Percentiles rank a stretch among this genome's conserved stretches.
Evolutionary conservation across 1,284 basidiomycete species (phyloP).

Genomic region (Takashimella tepidaria): DNA sequence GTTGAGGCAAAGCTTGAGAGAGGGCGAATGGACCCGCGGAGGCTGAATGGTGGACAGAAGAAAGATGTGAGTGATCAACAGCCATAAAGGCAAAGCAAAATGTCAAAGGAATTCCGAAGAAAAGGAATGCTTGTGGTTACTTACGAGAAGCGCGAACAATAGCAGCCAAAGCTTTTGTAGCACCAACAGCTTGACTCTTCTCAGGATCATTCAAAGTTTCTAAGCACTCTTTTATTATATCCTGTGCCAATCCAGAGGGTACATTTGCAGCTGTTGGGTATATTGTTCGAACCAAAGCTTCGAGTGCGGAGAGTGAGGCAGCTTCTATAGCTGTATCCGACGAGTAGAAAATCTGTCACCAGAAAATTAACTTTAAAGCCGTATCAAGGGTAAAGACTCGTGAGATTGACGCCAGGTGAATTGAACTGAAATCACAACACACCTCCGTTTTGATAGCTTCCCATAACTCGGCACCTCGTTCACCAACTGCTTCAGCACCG

Average conservation of each 20-base stretch:
- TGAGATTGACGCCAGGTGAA: no score
- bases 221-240: constrained; percentile 73
- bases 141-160: constrained; percentile 69
- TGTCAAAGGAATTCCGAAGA: no score
- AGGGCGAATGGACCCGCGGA: constrained; percentile 65
- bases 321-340: constrained; percentile 67
- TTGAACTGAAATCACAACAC: constrained; percentile 17
- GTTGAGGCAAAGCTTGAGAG: constrained; percentile 62
- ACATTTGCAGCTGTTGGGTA: constrained; percentile 51
- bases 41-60: no score
- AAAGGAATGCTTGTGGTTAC: no score
- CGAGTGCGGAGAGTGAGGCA: constrained; percentile 64
- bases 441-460: constrained; percentile 83
- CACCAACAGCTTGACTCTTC: constrained; percentile 80
- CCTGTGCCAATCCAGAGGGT: constrained; percentile 59
- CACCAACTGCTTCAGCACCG: constrained; percentile 59
- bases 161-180: constrained; percentile 71
- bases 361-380: constrained; percentile 2
- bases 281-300: constrained; percentile 66
- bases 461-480: constrained; percentile 72
- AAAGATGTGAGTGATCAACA: no score
- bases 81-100: no score
- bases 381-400: no score
- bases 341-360: constrained; percentile 76
- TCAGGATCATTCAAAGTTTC: constrained; percentile 77